Evolutionary conservation across 139 green algal genomes (phyloP), one percentile per base, ranked within the genome.

Genomic region (Bryopsis sp.): DNA sequence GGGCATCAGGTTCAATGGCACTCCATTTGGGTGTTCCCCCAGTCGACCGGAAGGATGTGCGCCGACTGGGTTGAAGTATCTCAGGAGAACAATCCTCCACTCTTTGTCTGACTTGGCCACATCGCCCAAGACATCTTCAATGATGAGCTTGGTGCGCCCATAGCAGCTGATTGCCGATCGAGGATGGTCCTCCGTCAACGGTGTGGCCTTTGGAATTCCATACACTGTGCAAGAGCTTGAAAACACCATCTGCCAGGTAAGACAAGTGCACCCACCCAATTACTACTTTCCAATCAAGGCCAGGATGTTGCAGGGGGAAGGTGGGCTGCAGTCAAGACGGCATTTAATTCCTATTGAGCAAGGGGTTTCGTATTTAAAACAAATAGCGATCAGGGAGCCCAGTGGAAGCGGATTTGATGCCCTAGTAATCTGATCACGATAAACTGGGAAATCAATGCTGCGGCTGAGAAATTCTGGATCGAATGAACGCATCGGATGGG

Each of bases 1-100:
- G 6, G 95, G 95, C 95, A 99, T 98, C 39, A 99, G 82, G 85
- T 99, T 99, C 86, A 97, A 97, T 60, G 95, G 92, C 66, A 97
- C 89, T 69, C 90, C 92, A 32, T 92, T 82, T 31, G 93, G 93
- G 78, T 97, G 88, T 82, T 99, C 94, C 2, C 93, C 93, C 58
- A 98, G 91, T 29, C 78, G 68, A 2, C 93, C 91, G 19, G 78
- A 88, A 31, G 90, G 88, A 78, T 95, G 88, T 0, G 85, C 87
- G 4, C 85, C 88, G 2, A 97, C 85, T 11, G 92, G 92, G 78
- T 97, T 97, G 87, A 97, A 97, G 70, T 87, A 87, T 2, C n/a
- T 83, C 70, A 97, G 87, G 72, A 97, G 80, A 64, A 96, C 76
- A 68, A 97, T 86, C 50, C 79, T 78, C 95, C 92, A 98, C 0